Evolutionary conservation across 352 stramenopile genomes (phyloP).

Genomic region (Halophytophthora batemanensis): DNA sequence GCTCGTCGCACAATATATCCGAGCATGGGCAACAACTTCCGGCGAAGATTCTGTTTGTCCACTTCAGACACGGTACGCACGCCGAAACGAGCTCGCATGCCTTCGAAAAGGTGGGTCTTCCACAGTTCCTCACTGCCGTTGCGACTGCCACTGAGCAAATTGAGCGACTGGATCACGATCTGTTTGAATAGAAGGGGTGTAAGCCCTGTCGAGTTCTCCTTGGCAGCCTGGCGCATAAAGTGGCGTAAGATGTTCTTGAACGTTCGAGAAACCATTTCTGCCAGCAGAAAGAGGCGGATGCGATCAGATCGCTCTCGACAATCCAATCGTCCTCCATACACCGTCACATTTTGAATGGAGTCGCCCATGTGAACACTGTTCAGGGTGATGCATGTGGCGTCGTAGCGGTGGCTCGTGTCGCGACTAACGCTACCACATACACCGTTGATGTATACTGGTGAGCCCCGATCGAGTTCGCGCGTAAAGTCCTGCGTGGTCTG

Average conservation of each 20-base stretch:
- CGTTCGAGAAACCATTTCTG: slow-evolving; percentile 85
- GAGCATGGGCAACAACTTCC: slow-evolving; percentile 41
- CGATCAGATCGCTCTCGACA: slow-evolving; percentile 47
- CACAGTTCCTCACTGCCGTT: slow-evolving; percentile 67
- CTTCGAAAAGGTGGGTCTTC: slow-evolving; percentile 66
- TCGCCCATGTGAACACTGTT: slow-evolving; percentile 49
- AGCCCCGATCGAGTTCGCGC: slow-evolving; percentile 72
- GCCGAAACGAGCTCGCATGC: slow-evolving; percentile 77
- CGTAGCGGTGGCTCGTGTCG: slow-evolving; percentile 41
- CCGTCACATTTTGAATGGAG: slow-evolving; percentile 66
- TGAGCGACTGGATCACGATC: slow-evolving; percentile 56
- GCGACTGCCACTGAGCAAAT: slow-evolving; percentile 62
- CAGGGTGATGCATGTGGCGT: slow-evolving; percentile 62
- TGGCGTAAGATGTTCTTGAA: slow-evolving; percentile 87
- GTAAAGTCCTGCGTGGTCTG: slow-evolving; percentile 81
- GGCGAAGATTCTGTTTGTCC: slow-evolving; percentile 76
- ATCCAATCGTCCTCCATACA: slow-evolving; percentile 64
- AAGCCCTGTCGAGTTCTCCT: slow-evolving; percentile 33
- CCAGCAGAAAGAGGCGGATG: slow-evolving; percentile 68
- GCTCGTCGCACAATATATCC: slow-evolving; percentile 53
- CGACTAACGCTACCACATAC: slow-evolving; percentile 55
- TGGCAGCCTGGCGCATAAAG: slow-evolving; percentile 50
- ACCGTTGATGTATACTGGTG: slow-evolving; percentile 52
- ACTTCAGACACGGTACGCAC: slow-evolving; percentile 58
- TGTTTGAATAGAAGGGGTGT: slow-evolving; percentile 42